Base-by-base conservation (phyloP, 345 rosid species). In the Brassica nigra region DNA sequence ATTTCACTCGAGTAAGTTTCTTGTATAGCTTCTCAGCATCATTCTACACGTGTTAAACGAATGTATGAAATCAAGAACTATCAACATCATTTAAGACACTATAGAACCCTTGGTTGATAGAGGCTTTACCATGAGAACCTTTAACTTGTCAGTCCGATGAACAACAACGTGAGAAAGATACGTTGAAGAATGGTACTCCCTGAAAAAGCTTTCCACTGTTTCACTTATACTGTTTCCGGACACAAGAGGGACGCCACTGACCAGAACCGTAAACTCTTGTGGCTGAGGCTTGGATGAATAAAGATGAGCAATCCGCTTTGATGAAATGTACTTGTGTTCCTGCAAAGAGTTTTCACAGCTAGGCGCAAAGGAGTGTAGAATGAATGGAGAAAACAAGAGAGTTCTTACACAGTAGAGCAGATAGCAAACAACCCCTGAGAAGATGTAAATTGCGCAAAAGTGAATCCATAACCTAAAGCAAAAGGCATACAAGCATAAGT, bases 381-480 rank as follows among this genome's bases (percentile, higher is more conserved):
- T 6, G 68, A 63, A 73, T 54, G 61, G 54, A 68, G 6, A 70
- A 29, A 70, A 61, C 54, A 76, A 83, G 14, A 31, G 44, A 49
- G 67, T 59, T 83, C 98, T 92, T 86, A 95, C 97, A 70, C 9
- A 44, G 82, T 89, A 90, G 63, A 95, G 97, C 78, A 94, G 90
- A 84, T 82, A 90, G 92, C 99, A 92, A 77, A 95, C 97, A 85
- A 87, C 84, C 39, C 86, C 94, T 0, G 99, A 90, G 85, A 95
- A 90, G 77, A 90, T 65, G 85, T 94, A 94, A 71, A 87, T 90
- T 52, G 99, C 97, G 71, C 86, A 89, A 81, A 94, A 94, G 90
- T 92, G 99, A 79, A 91, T 68, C 99, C 97, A 94, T 77, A 94
- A 77, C 99, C 99, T 94, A 87, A 83, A 86, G 71, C 76, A 78